These are phyloP conservation scores for Amaranthus cruentus DNA, from an alignment of 148 eudicot species.

Conservation along the genomic window DNA sequence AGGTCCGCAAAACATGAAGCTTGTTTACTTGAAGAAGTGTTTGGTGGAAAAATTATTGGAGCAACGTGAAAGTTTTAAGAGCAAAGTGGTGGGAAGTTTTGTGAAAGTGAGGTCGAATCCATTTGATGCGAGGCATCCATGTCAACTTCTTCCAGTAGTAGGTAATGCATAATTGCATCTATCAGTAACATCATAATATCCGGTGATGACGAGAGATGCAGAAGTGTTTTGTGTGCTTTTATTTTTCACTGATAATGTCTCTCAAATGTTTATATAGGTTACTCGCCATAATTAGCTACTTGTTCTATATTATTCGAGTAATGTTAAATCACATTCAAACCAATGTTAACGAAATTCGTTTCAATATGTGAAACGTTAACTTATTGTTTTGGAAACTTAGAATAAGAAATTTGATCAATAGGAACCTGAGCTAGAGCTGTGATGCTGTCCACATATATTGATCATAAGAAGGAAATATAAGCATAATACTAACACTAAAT, in stretches of 20 bases:
- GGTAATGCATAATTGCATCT: constrained; percentile 31
- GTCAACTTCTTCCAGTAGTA: constrained; percentile 70
- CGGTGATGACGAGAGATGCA: no score
- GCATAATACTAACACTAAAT: no score
- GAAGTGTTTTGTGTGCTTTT: not conserved
- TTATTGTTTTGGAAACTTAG: no score
- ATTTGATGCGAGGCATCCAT: constrained; percentile 33
- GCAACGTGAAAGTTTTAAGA: constrained; percentile 52
- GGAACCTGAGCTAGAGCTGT: no score
- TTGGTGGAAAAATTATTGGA: constrained; percentile 51
- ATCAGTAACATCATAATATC: no score
- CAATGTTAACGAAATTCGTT: no score
- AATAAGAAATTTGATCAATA: no score
- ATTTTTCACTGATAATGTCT: not conserved
- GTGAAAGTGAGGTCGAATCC: constrained; percentile 65
- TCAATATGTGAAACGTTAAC: no score
- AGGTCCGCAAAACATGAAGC: constrained; percentile 55
- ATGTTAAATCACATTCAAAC: not conserved
- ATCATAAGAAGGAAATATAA: no score
- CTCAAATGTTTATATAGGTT: not conserved
- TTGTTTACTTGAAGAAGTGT: constrained; percentile 70
- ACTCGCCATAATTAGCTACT: not conserved
- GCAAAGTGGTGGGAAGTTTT: constrained; percentile 71
- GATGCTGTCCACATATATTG: no score
- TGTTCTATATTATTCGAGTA: not conserved